Evolutionary conservation across 2,329 filamentous ascomycete species (phyloP).

Genomic region (Xylariaceae sp.): DNA sequence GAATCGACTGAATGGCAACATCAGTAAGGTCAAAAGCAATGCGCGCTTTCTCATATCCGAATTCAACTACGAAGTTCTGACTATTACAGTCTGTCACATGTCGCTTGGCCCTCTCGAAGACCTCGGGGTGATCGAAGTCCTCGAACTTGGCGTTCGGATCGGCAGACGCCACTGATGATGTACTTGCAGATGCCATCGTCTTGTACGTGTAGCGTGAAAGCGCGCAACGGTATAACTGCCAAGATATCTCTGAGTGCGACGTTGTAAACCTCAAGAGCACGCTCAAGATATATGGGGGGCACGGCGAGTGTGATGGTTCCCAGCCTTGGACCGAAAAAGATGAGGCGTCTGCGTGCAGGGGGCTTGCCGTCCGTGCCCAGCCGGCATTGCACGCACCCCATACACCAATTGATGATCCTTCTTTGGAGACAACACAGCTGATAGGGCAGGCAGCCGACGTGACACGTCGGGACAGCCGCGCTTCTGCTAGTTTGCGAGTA

Average conservation of each 20-base stretch:
- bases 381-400: no score
- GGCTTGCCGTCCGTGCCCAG: no score
- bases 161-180: neutral
- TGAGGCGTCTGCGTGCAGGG: no score
- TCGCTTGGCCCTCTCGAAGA: constrained; percentile 41
- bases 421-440: no score
- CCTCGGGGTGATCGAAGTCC: constrained; percentile 48
- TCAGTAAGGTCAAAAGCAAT: constrained; percentile 51
- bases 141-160: constrained; percentile 33
- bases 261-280: neutral
- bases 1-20: constrained; percentile 38
- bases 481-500: no score
- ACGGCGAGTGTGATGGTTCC: no score
- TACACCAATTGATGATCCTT: no score
- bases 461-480: no score
- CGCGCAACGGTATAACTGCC: neutral
- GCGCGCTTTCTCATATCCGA: constrained; percentile 50
- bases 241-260: neutral
- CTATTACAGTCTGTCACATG: constrained; percentile 39
- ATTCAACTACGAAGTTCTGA: constrained; percentile 61
- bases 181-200: constrained; percentile 3
- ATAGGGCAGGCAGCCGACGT: no score
- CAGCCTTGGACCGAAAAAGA: no score
- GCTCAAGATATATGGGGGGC: no score
- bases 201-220: neutral